Evolutionary conservation across 2,329 filamentous ascomycete species (phyloP), one percentile per base, ranked within the genome.

Genomic region (Penicillium sp.): DNA sequence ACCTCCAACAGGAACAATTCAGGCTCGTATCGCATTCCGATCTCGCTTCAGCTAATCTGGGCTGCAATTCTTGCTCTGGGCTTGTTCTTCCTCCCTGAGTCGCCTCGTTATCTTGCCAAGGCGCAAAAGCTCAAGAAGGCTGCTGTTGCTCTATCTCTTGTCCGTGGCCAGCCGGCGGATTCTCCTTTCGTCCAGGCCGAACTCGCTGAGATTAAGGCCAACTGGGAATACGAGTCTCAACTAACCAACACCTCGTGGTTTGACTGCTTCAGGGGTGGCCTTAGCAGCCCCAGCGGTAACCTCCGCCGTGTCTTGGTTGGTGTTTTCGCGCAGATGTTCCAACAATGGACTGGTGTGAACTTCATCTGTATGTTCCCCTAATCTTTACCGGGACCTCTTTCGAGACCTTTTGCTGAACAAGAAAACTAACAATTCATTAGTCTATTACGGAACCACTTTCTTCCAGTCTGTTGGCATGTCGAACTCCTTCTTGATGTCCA

Each of bases 31-130:
- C 13, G 35, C 5, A 37, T 37, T 15, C 35, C 35, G 1, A 15
- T 37, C 13, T 37, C 35, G 35, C 35, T 56, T 28, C 50, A 60
- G 50, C 33, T 54, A 2, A 6, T 59, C 28, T 42, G 37, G 35
- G 33, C 55, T 12, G 24, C 53, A 10, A 54, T 54, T 26, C 30
- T 60, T 50, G 42, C 44, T 17, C 6, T 49, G 30, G 35, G 40
- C 33, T 53, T 59, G 7, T 35, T 37, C 10, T 60, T 54, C n/a
- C 42, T 56, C 33, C 58, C 58, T 9, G 50, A 56, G 26, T 47
- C 58, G 1, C 42, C 58, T 22, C 49, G 58, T 22, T 60, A 51
- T 38, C 51, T 56, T 30, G 47, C 56, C n/a, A 54, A 47, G 35
- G n/a, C 9, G 1, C n/a, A 42, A 7, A n/a, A 42, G 38, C 38